phyloP scores from a whole-genome alignment of 768 basidiomycete species.

The Pleurotus eryngii region DNA sequence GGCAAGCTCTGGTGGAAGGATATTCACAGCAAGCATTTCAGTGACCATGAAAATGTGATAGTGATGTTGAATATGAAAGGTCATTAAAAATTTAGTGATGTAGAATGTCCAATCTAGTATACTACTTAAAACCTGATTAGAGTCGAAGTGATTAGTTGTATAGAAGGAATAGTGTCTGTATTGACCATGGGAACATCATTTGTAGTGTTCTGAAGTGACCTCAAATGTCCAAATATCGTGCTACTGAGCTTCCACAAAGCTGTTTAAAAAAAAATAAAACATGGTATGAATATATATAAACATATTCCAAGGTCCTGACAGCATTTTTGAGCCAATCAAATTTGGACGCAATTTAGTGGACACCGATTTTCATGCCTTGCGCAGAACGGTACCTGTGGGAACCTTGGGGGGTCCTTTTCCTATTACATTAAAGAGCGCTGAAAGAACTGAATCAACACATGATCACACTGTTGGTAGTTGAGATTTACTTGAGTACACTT shows the following conservation, averaged over 20 bases:
- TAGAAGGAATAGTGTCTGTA: slow-evolving; percentile 20
- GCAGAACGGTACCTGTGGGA: too few species aligned
- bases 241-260: neutral
- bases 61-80: too few species aligned
- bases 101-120: too few species aligned
- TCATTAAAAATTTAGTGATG: too few species aligned
- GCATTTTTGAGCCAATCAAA: neutral
- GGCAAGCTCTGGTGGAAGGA: too few species aligned
- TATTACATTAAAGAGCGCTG: neutral
- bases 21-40: too few species aligned
- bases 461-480: slow-evolving; percentile 34
- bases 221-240: neutral
- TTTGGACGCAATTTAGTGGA: slow-evolving; percentile 9
- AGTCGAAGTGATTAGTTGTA: too few species aligned
- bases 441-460: neutral
- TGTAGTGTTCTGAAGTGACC: neutral
- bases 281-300: neutral
- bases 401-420: slow-evolving; percentile 14
- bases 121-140: too few species aligned
- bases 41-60: too few species aligned
- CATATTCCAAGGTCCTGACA: neutral
- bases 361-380: too few species aligned
- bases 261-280: neutral
- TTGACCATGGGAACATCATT: neutral
- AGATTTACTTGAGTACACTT: slow-evolving; percentile 38